Evolutionary conservation across 164 flowering plant species (phyloP).

Genomic region (Santalum album): DNA sequence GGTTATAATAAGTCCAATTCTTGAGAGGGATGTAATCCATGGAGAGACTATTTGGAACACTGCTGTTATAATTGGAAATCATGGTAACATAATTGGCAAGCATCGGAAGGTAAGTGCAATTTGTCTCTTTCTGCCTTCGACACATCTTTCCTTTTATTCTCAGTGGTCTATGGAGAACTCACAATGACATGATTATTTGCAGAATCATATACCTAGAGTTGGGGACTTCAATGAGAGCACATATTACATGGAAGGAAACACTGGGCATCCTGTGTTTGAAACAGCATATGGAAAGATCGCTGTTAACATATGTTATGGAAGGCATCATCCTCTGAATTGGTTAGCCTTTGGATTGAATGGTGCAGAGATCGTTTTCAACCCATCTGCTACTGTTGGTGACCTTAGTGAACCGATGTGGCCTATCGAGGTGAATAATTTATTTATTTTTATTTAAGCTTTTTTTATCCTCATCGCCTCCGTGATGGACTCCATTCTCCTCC

Average conservation of each 20-base stretch:
- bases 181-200: slow-evolving; percentile 14
- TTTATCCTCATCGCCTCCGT: not conserved
- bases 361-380: slow-evolving; percentile 97
- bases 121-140: not conserved
- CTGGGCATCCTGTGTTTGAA: slow-evolving; percentile 96
- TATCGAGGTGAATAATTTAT: slow-evolving; percentile 51
- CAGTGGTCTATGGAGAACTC: not conserved
- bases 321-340: slow-evolving; percentile 98
- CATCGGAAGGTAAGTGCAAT: slow-evolving; percentile 75
- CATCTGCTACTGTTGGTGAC: slow-evolving; percentile 98
- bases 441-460: not conserved
- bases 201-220: slow-evolving; percentile 98
- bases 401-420: slow-evolving; percentile 99
- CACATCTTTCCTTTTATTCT: not conserved
- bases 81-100: slow-evolving; percentile 93
- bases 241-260: slow-evolving; percentile 96
- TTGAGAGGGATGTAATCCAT: slow-evolving; percentile 85
- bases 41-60: slow-evolving; percentile 97
- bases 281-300: slow-evolving; percentile 94
- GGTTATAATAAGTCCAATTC: slow-evolving; percentile 88
- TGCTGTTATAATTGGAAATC: slow-evolving; percentile 85
- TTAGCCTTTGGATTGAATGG: slow-evolving; percentile 97
- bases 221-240: slow-evolving; percentile 99
- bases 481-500: too few relatives aligned
- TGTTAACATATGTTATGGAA: slow-evolving; percentile 90